Percentiles rank a stretch among this genome's conserved stretches.
These are phyloP conservation scores for Moniliella sp. DNA, from an alignment of 1,284 basidiomycete species.

Conservation along the genomic window DNA sequence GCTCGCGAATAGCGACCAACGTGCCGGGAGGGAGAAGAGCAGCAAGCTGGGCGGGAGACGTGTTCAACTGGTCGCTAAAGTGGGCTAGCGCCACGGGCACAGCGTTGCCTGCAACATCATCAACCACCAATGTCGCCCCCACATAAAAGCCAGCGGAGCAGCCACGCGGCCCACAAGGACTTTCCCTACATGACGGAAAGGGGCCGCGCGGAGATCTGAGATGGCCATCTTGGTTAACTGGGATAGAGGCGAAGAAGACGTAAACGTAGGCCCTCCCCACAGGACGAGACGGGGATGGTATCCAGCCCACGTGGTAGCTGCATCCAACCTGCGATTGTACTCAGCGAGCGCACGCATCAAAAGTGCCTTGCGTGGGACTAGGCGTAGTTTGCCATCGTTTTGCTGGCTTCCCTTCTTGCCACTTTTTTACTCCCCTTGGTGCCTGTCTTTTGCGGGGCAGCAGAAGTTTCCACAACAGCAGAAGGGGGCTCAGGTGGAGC, in stretches of 20 bases:
- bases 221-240: slow-evolving; percentile 8
- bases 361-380: slow-evolving; percentile 20
- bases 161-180: slow-evolving; percentile 21
- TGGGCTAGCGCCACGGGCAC: slow-evolving; percentile 21
- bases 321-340: slow-evolving; percentile 15
- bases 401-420: slow-evolving; percentile 6
- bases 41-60: slow-evolving; percentile 8
- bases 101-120: slow-evolving; percentile 8
- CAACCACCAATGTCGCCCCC: slow-evolving; percentile 16
- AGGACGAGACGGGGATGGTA: slow-evolving; percentile 7
- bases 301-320: slow-evolving; percentile 4
- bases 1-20: slow-evolving; percentile 21
- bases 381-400: slow-evolving; percentile 7
- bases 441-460: neutral
- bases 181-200: slow-evolving; percentile 5
- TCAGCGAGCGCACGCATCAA: slow-evolving; percentile 16
- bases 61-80: slow-evolving; percentile 17
- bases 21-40: slow-evolving; percentile 18
- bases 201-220: slow-evolving; percentile 12
- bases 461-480: neutral
- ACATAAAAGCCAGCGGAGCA: slow-evolving; percentile 18
- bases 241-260: slow-evolving; percentile 9
- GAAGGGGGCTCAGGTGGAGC: too few species aligned
- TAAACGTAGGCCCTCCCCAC: slow-evolving; percentile 14
- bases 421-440: neutral